Evolutionary conservation across 805 yeast genomes (phyloP).

Genomic region (Candida silvatica): DNA sequence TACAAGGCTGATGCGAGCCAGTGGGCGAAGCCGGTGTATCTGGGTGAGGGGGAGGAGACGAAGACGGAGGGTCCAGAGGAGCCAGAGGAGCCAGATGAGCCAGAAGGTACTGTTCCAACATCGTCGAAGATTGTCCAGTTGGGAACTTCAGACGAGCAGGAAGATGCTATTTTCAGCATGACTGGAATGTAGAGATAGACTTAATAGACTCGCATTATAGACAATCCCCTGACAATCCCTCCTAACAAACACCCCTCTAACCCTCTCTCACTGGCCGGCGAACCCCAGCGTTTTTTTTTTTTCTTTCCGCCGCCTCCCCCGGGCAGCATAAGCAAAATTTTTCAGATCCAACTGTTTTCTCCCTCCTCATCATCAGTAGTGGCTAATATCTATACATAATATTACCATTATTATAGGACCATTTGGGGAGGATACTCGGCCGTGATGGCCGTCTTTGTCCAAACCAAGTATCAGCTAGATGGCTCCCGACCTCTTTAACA

Average conservation of each 20-base stretch:
- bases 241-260: constrained; percentile 1
- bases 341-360: too few relatives aligned
- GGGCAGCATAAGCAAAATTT: too few relatives aligned
- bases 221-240: neutral
- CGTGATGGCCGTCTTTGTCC: constrained; percentile 27
- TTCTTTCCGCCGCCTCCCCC: neutral
- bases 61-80: neutral
- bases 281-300: constrained; percentile 5
- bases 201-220: too few relatives aligned
- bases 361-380: constrained; percentile 58
- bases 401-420: constrained; percentile 30
- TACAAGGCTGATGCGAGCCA: constrained; percentile 41
- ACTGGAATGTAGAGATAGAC: constrained; percentile 16
- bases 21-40: constrained; percentile 38
- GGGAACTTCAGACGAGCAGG: constrained; percentile 23
- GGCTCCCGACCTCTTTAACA: constrained; percentile 64
- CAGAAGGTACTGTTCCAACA: constrained; percentile 6
- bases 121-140: constrained; percentile 20
- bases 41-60: constrained; percentile 6
- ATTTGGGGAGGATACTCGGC: constrained; percentile 34
- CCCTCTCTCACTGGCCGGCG: neutral
- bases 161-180: constrained; percentile 20
- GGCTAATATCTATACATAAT: constrained; percentile 43
- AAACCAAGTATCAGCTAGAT: constrained; percentile 49
- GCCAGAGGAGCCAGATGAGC: constrained; percentile 1